Base-by-base conservation (phyloP, 805 yeast species). In the Metschnikowia corniflorae region DNA sequence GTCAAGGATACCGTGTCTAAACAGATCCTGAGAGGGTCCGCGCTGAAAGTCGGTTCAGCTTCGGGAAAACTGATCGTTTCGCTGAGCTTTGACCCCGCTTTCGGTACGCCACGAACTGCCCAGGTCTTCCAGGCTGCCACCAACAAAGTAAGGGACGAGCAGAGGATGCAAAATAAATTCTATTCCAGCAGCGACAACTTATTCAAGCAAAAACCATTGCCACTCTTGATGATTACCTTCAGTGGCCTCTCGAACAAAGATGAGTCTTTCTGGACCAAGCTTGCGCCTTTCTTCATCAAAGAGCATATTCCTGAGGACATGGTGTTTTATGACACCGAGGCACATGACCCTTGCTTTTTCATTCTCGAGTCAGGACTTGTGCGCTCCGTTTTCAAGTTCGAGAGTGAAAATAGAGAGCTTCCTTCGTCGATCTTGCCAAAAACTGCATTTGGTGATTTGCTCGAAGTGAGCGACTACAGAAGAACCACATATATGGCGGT, bases 371-470 rank as follows among this genome's bases (percentile, higher is more conserved):
- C 65, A 2, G 73, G 73, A 4, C 51, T 68, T 23, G 61, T 68
- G 15, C 54, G 65, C n/a, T 59, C 66, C 5, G 51, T 58, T 2
- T 53, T 61, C 37, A 56, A 58, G 35, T 64, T 68, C 39, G 72
- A 68, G 34, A 60, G 61, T 35, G 68, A 64, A 29, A 52, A 55
- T 26, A 50, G 63, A 2, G 68, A 58, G 36, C 51, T 68, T 15
- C 61, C 58, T 16, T 60, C 68, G 10, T 58, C 65, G 13, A 77
- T 83, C 22, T 69, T 85, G 35, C 87, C 93, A 4, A 74, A 83
- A 40, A 82, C 91, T 0, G 75, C 85, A 1, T 82, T 82, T 57
- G 93, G 94, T 2, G 87, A 83, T 31, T 54, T 66, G 26, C 54
- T 50, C 12, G 63, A 56, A 26, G 29, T 44, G 6, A 53, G 55